Evolutionary conservation across 495 filamentous ascomycete genomes (phyloP), one percentile per base, ranked within the genome.

Genomic region (Trichoderma asperelloides): DNA sequence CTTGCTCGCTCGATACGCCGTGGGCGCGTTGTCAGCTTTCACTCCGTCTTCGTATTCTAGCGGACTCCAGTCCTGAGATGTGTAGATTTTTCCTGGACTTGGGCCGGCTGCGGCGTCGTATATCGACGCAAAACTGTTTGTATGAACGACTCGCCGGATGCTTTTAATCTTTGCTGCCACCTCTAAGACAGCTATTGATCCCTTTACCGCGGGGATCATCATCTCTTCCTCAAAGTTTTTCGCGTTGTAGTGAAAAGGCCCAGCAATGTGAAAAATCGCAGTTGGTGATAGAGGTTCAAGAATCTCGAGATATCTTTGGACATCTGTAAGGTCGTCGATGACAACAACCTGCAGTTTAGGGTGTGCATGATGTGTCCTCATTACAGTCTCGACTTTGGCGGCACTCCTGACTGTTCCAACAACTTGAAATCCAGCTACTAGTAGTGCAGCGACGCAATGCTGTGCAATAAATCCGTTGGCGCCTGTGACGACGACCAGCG

Each of bases 101-200:
- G 76, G 73, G 30, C 69, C 77, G 67, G 78, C 77, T 28, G 75
- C 65, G 1, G 78, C 47, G 66, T 89, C 77, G 62, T 86, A 66
- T 47, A 89, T 85, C 5, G 85, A 80, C 25, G 88, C 88, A 69
- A 88, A 89, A 21, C 85, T 88, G 39, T 83, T 86, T 0, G 87
- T 90, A 68, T 89, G 81, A 27, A 86, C 85, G 21, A 90, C 84
- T 51, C 85, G 75, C 75, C 87, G 88, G 45, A 91, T 86, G 1
- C 76, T 77, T 1, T 86, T 87, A 3, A 86, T 86, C 69, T 79
- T 72, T 0, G 30, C 49, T 4, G 65, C 83, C 78, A 76, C 88
- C 63, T 84, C 83, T 69, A 91, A 71, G 57, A 91, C 82, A n/a
- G 87, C 85, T 3, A 82, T 87, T 23, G 88, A 89, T 39, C 89